A percentile compares a stretch with the other conserved stretches of the same genome.
phyloP scores from a whole-genome alignment of 2,329 filamentous ascomycete genomes.

The Diaporthe batatas region DNA sequence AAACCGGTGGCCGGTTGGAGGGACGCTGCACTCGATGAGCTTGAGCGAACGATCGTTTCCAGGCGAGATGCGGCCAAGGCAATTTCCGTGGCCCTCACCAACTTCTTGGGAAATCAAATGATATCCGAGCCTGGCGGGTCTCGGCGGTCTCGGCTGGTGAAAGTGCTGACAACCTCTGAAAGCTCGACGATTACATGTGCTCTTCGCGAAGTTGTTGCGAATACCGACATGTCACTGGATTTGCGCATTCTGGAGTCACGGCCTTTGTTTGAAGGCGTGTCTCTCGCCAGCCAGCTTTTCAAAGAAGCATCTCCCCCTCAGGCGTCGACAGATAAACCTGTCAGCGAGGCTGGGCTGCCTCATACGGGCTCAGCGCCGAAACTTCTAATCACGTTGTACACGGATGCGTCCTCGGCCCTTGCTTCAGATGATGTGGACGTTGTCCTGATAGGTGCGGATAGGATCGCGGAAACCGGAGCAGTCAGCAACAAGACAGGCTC shows the following conservation, averaged over 20 bases:
- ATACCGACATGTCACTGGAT: slow-evolving; percentile 58
- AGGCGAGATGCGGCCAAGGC: slow-evolving; percentile 45
- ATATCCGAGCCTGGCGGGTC: slow-evolving; percentile 43
- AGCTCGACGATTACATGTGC: slow-evolving; percentile 71
- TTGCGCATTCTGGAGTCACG: slow-evolving; percentile 75
- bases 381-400: slow-evolving; percentile 63
- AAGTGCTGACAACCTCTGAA: slow-evolving; percentile 71
- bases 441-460: slow-evolving; percentile 74
- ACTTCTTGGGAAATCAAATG: slow-evolving; percentile 54
- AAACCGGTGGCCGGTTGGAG: slow-evolving; percentile 39
- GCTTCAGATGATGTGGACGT: slow-evolving; percentile 66
- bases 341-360: slow-evolving; percentile 39
- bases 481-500: slow-evolving; percentile 78
- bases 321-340: slow-evolving; percentile 41
- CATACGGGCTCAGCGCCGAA: slow-evolving; percentile 28
- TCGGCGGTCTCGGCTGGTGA: slow-evolving; percentile 51
- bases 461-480: slow-evolving; percentile 68
- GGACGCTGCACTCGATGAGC: slow-evolving; percentile 37
- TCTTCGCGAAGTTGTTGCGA: slow-evolving; percentile 58
- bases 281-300: slow-evolving; percentile 62
- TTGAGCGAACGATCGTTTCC: slow-evolving; percentile 44
- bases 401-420: slow-evolving; percentile 71
- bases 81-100: slow-evolving; percentile 50
- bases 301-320: slow-evolving; percentile 45
- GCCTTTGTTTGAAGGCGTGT: slow-evolving; percentile 75